A percentile compares a stretch with the other conserved stretches of the same genome.
Conservation (phyloP, 768 basidiomycete species). For the Suillus decipiens region DNA sequence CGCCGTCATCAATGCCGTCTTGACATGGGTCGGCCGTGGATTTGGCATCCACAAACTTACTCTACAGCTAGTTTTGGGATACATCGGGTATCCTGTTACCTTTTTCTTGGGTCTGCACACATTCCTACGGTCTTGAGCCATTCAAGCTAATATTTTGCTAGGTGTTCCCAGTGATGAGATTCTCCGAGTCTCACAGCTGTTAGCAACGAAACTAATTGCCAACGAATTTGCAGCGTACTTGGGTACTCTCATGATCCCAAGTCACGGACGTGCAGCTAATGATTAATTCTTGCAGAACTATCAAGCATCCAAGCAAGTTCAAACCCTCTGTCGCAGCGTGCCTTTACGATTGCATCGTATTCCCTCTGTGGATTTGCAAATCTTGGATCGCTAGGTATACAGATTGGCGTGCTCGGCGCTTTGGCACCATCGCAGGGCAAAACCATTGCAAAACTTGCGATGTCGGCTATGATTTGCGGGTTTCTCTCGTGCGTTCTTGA, state of each 20-base stretch:
- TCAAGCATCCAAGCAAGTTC: conserved; percentile 47
- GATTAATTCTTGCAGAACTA: conserved; percentile 30
- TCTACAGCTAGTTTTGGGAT: conserved; percentile 81
- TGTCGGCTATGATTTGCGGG: conserved; percentile 70
- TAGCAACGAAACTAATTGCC: conserved; percentile 85
- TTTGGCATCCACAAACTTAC: conserved; percentile 84
- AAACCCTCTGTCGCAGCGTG: conserved; percentile 66
- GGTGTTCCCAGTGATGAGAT: conserved; percentile 84
- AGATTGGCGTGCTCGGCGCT: conserved; percentile 73
- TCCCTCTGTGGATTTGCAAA: conserved; percentile 93
- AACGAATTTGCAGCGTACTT: conserved; percentile 85
- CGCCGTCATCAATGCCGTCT: conserved; percentile 76
- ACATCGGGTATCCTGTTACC: conserved; percentile 85
- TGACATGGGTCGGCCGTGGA: conserved; percentile 87
- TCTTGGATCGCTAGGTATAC: conserved; percentile 82
- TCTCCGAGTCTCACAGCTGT: conserved; percentile 73
- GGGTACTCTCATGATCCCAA: conserved; percentile 18
- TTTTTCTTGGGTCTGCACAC: conserved; percentile 59
- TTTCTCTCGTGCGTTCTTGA: conserved; percentile 49
- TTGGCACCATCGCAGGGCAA: conserved; percentile 70
- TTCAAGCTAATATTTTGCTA: conserved; percentile 10
- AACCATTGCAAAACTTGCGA: conserved; percentile 68
- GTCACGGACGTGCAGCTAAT: neutral
- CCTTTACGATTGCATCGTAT: conserved; percentile 82
- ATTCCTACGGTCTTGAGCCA: neutral